Evolutionary conservation across 2,329 filamentous ascomycete species (phyloP).

Genomic region (Exophiala sideris): DNA sequence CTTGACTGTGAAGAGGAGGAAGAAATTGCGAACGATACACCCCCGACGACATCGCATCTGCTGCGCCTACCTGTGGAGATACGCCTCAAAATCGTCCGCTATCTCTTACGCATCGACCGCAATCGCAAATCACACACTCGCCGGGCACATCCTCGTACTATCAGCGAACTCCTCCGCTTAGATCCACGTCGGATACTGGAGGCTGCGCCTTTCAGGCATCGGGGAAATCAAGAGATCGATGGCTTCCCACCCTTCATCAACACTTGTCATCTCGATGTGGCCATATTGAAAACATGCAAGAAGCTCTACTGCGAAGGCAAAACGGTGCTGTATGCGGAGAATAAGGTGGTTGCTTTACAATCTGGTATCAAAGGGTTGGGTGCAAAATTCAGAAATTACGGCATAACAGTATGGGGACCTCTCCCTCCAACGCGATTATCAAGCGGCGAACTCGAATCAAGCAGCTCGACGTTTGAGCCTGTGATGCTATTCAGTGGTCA

Average conservation of each 20-base stretch:
- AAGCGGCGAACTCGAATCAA: neutral
- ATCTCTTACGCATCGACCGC: slow-evolving; percentile 18
- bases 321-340: slow-evolving; percentile 19
- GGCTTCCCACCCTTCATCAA: slow-evolving; percentile 16
- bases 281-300: slow-evolving; percentile 19
- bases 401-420: slow-evolving; percentile 19
- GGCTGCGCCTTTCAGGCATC: slow-evolving; percentile 21
- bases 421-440: slow-evolving; percentile 11
- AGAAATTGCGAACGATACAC: slow-evolving; percentile 1
- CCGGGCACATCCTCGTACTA: slow-evolving; percentile 11
- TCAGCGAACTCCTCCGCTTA: slow-evolving; percentile 12
- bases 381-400: slow-evolving; percentile 23
- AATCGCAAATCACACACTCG: slow-evolving; percentile 21
- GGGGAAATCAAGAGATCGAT: slow-evolving; percentile 22
- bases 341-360: slow-evolving; percentile 20
- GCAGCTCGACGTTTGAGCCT: slow-evolving; percentile 11
- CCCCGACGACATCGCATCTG: slow-evolving; percentile 3
- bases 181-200: slow-evolving; percentile 22
- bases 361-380: slow-evolving; percentile 21
- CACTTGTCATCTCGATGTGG: slow-evolving; percentile 14
- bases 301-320: slow-evolving; percentile 17
- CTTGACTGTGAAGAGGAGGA: slow-evolving; percentile 19
- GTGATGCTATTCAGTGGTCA: slow-evolving; percentile 17
- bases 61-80: slow-evolving; percentile 20
- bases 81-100: slow-evolving; percentile 23